Percentiles rank a stretch among this genome's conserved stretches.
Evolutionary conservation across 345 rosid species (phyloP).

Genomic region (Stellera chamaejasme): DNA sequence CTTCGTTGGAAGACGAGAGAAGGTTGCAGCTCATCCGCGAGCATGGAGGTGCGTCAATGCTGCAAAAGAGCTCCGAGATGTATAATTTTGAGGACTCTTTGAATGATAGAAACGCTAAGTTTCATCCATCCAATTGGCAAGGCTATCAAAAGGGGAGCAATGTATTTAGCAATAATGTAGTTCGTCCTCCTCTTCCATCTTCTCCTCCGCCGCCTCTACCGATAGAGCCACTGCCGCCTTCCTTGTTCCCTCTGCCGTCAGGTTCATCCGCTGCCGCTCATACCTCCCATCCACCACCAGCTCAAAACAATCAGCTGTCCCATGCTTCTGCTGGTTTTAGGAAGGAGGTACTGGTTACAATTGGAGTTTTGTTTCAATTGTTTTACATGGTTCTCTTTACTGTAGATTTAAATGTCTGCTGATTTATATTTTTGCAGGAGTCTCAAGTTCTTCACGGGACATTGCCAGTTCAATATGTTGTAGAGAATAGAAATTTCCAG

Average conservation of each 20-base stretch:
- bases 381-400: too few relatives aligned
- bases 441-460: conserved; percentile 22
- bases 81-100: conserved; percentile 15
- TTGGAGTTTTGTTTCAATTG: neutral
- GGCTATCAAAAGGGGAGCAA: conserved; percentile 12
- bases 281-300: conserved; percentile 20
- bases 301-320: conserved; percentile 8
- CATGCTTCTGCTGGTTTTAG: conserved; percentile 18
- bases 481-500: conserved; percentile 21
- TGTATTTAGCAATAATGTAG: conserved; percentile 7
- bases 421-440: conserved; percentile 12
- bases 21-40: conserved; percentile 78
- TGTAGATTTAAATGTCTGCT: neutral
- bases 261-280: conserved; percentile 23
- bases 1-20: conserved; percentile 49
- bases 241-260: conserved; percentile 44
- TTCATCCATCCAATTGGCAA: conserved; percentile 19
- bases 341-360: conserved; percentile 23
- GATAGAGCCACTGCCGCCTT: conserved; percentile 22
- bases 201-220: conserved; percentile 73
- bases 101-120: conserved; percentile 13
- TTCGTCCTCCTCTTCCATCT: conserved; percentile 50
- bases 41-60: conserved; percentile 43
- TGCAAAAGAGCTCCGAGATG: conserved; percentile 18
- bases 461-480: conserved; percentile 23